Evolutionary conservation across 352 stramenopile genomes (phyloP), one percentile per base, ranked within the genome.

Genomic region (Halophytophthora polymorphica): DNA sequence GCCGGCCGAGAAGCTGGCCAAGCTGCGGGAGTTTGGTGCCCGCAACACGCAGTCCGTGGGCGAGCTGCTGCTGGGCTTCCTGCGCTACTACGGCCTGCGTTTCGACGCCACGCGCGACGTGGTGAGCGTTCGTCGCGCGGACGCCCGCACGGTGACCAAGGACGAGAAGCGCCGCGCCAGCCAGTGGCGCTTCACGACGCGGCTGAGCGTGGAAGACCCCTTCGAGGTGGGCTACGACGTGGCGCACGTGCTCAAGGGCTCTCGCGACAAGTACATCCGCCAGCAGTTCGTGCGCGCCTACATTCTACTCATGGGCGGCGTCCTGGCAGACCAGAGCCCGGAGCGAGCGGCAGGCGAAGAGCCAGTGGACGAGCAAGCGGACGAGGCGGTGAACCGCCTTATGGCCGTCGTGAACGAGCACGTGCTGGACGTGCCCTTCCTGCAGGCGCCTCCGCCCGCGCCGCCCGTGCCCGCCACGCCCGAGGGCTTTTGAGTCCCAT

Each of bases 141-240:
- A 69, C 19, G 80, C 71, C 18, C 71, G 76, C 5, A 73, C 62
- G 19, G 55, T 93, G 53, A 73, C 65, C 21, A 93, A 93, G 48
- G 80, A 81, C 17, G 83, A 91, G 53, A 93, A 93, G 49, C 79
- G 79, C 21, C 62, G 65, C 28, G 65, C 69, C 18, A 62, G 61
- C 42, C 65, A 90, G 43, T 93, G 83, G 83, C 82, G 81, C 33
- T 72, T 88, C 38, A 84, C 88, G 51, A 86, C 77, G 44, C 77
- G 83, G 0, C 42, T 93, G 52, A 89, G 77, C 42, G 98, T 99
- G 50, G 97, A 99, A 82, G 97, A 99, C 71, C 97, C 97, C 2
- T 99, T 99, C 71, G 97, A 99, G 63, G 95, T 84, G 2, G 96
- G 90, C 62, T 99, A 99, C 68, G 92, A 99, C 65, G 95, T 99